phyloP scores from a whole-genome alignment of 1,284 basidiomycete species.

The Papiliotrema nemorosa region DNA sequence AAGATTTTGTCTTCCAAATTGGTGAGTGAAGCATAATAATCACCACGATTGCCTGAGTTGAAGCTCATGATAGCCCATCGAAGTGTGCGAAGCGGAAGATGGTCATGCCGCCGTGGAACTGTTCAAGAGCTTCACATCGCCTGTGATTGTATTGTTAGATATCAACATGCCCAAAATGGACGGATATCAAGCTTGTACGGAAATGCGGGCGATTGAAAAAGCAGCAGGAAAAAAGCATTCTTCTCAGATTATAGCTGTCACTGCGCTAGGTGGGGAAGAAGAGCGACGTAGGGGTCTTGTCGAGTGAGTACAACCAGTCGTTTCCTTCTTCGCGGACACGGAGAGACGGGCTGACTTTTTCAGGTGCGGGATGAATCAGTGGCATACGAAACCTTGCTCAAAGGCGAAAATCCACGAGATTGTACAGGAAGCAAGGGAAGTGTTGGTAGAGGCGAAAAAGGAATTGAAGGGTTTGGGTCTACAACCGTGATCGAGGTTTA shows the following conservation, averaged over 20 bases:
- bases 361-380: constrained; percentile 39
- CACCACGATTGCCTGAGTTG: not conserved
- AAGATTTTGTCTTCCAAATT: constrained; percentile 37
- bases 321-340: too few species aligned
- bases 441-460: constrained; percentile 1
- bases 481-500: too few species aligned
- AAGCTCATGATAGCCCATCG: constrained; percentile 15
- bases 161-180: constrained; percentile 50
- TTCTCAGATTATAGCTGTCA: constrained; percentile 47
- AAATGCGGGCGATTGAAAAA: constrained; percentile 39
- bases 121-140: constrained; percentile 28
- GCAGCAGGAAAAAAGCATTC: not conserved
- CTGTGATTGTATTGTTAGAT: constrained; percentile 38
- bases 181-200: constrained; percentile 39
- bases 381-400: constrained; percentile 40
- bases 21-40: constrained; percentile 10
- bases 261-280: constrained; percentile 41
- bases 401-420: constrained; percentile 32
- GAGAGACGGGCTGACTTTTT: not conserved
- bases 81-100: constrained; percentile 41
- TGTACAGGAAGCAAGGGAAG: constrained; percentile 24
- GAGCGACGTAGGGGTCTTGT: constrained; percentile 37
- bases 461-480: not conserved
- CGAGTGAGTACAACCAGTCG: constrained; percentile 25
- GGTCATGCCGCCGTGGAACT: constrained; percentile 39